Evolutionary conservation across 1,284 basidiomycete genomes (phyloP).

Genomic region (Ustilago loliicola): DNA sequence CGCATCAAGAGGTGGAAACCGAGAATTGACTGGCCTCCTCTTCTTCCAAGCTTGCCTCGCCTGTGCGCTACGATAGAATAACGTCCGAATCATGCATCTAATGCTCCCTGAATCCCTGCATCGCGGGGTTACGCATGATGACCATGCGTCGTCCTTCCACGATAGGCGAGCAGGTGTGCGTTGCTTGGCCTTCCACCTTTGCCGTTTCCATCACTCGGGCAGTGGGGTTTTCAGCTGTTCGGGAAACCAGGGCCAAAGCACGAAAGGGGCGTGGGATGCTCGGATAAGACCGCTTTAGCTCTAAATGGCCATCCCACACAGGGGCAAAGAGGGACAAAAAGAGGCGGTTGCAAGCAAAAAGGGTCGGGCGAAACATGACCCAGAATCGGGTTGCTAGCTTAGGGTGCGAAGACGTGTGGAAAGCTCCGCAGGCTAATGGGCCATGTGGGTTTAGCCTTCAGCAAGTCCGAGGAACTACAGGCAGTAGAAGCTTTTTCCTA

Average conservation of each 20-base stretch:
- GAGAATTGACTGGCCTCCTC: background rate
- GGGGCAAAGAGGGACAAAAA: background rate
- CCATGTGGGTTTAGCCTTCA: no score
- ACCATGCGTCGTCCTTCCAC: background rate
- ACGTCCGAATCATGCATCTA: background rate
- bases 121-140: background rate
- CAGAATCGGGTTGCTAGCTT: background rate
- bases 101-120: background rate
- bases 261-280: constrained; percentile 1
- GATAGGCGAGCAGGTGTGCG: no score
- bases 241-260: constrained; percentile 1
- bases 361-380: background rate
- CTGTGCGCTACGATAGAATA: background rate
- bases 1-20: background rate
- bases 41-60: no score
- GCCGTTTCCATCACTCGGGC: no score
- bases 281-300: background rate
- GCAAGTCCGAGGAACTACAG: no score
- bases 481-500: no score
- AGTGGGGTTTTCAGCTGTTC: background rate
- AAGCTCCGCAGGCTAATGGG: background rate
- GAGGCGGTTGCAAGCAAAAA: background rate
- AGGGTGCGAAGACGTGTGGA: background rate
- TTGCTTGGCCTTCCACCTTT: no score
- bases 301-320: background rate